These are phyloP conservation scores for Septoria petroselini DNA, from an alignment of 2,329 filamentous ascomycete species.

Conservation along the genomic window DNA sequence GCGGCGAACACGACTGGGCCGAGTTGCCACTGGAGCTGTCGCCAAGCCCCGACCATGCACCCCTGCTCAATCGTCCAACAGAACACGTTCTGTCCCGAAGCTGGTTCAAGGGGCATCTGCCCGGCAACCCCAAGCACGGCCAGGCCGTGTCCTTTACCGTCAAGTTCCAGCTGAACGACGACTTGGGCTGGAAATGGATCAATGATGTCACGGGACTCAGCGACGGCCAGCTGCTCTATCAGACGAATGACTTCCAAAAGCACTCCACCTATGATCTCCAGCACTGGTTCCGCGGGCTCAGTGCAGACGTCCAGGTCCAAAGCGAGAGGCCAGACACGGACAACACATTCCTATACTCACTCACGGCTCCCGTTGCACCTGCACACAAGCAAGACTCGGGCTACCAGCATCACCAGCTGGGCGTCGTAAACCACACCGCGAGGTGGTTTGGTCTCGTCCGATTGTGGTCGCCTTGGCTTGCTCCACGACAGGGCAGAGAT, in stretches of 20 bases:
- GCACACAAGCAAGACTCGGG: constrained; percentile 59
- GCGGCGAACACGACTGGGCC: constrained; percentile 55
- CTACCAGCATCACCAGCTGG: constrained; percentile 57
- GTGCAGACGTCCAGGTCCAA: constrained; percentile 54
- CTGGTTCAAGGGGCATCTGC: constrained; percentile 56
- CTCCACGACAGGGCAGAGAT: constrained; percentile 74
- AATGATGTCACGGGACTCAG: constrained; percentile 60
- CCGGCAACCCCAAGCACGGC: constrained; percentile 44
- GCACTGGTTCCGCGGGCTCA: constrained; percentile 58
- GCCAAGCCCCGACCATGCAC: constrained; percentile 29
- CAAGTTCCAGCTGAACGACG: constrained; percentile 58
- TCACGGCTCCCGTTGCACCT: constrained; percentile 56
- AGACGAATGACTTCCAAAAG: constrained; percentile 35
- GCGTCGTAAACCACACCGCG: constrained; percentile 60
- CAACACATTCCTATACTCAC: constrained; percentile 66
- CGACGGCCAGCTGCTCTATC: constrained; percentile 63
- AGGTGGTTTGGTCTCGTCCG: constrained; percentile 82
- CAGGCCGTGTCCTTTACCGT: constrained; percentile 63
- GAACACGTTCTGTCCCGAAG: constrained; percentile 36
- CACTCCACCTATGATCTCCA: constrained; percentile 45
- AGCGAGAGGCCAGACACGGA: constrained; percentile 63
- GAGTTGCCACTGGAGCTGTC: constrained; percentile 55
- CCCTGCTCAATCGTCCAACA: constrained; percentile 28
- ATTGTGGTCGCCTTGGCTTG: constrained; percentile 79
- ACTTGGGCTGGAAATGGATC: constrained; percentile 66